Evolutionary conservation across 2,329 filamentous ascomycete species (phyloP).

Genomic region (Alternaria sp.): DNA sequence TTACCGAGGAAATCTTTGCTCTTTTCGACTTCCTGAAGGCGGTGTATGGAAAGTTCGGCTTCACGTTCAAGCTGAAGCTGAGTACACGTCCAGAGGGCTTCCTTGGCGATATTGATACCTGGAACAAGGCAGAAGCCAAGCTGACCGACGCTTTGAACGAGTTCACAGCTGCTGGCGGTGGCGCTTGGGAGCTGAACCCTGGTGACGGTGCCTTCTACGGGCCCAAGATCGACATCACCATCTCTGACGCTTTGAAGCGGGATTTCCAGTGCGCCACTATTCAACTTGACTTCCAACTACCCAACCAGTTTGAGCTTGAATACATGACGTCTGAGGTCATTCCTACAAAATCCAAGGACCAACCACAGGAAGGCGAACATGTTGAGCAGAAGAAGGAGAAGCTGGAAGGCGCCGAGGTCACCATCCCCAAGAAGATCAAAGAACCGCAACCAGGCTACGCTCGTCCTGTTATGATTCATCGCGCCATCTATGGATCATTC

Average conservation of each 20-base stretch:
- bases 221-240: conserved; percentile 97
- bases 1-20: conserved; percentile 76
- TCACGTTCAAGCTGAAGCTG: conserved; percentile 92
- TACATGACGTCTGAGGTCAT: conserved; percentile 77
- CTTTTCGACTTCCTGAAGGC: conserved; percentile 86
- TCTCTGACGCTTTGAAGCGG: conserved; percentile 84
- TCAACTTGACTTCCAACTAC: conserved; percentile 89
- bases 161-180: conserved; percentile 68
- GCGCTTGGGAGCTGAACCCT: conserved; percentile 87
- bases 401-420: conserved; percentile 23
- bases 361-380: conserved; percentile 38
- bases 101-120: conserved; percentile 84
- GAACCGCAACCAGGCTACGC: conserved; percentile 65
- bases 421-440: conserved; percentile 36
- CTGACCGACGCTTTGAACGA: conserved; percentile 80
- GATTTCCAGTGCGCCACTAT: conserved; percentile 93
- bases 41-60: conserved; percentile 83
- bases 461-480: conserved; percentile 86
- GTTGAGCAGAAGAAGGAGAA: conserved; percentile 36
- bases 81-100: conserved; percentile 91
- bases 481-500: conserved; percentile 78
- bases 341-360: conserved; percentile 49
- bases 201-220: conserved; percentile 98
- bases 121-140: conserved; percentile 86
- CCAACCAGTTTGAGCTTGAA: conserved; percentile 85